A percentile compares a stretch with the other conserved stretches of the same genome.
These are phyloP conservation scores for Saccharomycopsis schoenii DNA, from an alignment of 805 yeast genomes.

Conservation along the genomic window DNA sequence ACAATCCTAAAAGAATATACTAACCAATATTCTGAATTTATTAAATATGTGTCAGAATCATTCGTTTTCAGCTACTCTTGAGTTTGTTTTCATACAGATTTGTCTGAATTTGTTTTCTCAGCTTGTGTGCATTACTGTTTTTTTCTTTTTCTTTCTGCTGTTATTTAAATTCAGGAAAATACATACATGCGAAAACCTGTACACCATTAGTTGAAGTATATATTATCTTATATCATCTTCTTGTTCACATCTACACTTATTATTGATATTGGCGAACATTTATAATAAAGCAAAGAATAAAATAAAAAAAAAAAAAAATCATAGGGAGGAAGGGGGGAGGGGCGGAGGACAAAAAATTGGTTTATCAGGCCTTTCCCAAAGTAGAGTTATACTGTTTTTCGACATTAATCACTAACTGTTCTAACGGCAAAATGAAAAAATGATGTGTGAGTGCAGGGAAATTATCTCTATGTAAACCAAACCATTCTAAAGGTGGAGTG, in stretches of 20 bases:
- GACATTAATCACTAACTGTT: constrained; percentile 61
- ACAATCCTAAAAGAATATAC: too few relatives aligned
- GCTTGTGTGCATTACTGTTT: not conserved
- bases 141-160: not conserved
- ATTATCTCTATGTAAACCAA: constrained; percentile 80
- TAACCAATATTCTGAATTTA: too few relatives aligned
- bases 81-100: too few relatives aligned
- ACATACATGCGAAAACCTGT: not conserved
- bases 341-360: not conserved
- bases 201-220: not conserved
- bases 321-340: too few relatives aligned
- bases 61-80: too few relatives aligned
- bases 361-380: constrained; percentile 28
- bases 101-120: not conserved
- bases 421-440: constrained; percentile 61
- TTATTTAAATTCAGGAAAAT: not conserved
- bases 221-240: not conserved
- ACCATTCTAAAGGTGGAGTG: constrained; percentile 97
- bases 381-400: constrained; percentile 35
- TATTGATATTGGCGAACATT: too few relatives aligned
- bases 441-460: constrained; percentile 87
- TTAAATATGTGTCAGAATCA: too few relatives aligned
- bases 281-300: not conserved
- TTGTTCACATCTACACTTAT: not conserved
- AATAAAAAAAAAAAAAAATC: not conserved